Evolutionary conservation across 2,329 filamentous ascomycete species (phyloP), one percentile per base, ranked within the genome.

Genomic region (Tolypocladium amazonense): DNA sequence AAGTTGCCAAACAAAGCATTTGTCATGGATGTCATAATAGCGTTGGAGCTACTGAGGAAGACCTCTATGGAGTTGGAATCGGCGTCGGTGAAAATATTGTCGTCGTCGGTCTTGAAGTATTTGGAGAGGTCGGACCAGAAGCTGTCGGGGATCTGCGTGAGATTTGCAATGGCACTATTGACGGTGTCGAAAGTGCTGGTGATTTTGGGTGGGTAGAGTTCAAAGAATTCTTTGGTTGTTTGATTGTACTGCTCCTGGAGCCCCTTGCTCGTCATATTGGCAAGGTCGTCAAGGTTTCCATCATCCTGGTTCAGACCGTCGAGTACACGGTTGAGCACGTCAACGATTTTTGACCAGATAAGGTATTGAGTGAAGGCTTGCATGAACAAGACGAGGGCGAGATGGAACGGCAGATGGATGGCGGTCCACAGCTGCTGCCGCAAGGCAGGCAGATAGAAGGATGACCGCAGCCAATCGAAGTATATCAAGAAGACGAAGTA

Each of bases 401-500:
- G 76, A 63, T 88, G 84, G 65, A 88, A 83, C 0, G 85, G 85
- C 61, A 87, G 82, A 70, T 88, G 85, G 0, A 84, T 68, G 2
- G 76, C 60, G 0, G 79, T 77, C 82, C 82, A 85, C 58, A 84
- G 71, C 57, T 85, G 81, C 63, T 88, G 86, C 5, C 82, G 79
- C 54, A 83, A 74, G 69, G 76, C 61, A 70, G 82, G 69, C 76
- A 79, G 81, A 38, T 85, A 78, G 39, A 62, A 62, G 61, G 84
- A 79, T 57, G 83, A 83, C 67, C 86, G 85, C 70, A 86, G 83
- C 81, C 83, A 88, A 64, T 88, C 77, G 58, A 88, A 80, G 62
- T 79, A 79, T 41, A 77, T 66, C 58, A 79, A 72, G 65, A 78
- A 79, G 57, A 79, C 69, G 53, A 76, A 72, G 65, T 79, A 79